phyloP scores from a whole-genome alignment of 306 rosid genomes.

The Cucumis cinereus region DNA sequence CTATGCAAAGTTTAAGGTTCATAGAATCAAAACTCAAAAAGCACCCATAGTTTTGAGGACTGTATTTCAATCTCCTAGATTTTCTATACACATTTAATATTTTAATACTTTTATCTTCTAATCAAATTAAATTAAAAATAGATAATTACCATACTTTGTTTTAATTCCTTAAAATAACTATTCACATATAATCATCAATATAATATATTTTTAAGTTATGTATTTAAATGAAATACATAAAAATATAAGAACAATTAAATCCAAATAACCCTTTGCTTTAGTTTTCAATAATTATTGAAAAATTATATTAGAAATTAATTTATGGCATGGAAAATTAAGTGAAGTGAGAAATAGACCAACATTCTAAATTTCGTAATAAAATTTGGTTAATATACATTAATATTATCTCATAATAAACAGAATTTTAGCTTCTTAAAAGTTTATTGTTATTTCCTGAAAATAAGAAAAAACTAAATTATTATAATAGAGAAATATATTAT shows the following conservation, averaged over 20 bases:
- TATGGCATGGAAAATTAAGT: too few relatives aligned
- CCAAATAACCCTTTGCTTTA: too few relatives aligned
- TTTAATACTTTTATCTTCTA: not conserved
- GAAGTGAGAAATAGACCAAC: too few relatives aligned
- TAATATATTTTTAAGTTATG: too few relatives aligned
- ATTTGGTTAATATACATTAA: too few relatives aligned
- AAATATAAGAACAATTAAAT: too few relatives aligned
- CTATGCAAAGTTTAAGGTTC: not conserved
- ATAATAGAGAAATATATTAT: not conserved
- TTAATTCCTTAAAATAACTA: too few relatives aligned
- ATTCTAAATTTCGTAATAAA: not conserved
- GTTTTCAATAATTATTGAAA: too few relatives aligned
- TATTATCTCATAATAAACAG: not conserved
- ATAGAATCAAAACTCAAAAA: not conserved
- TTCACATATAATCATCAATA: too few relatives aligned
- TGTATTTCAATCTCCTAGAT: not conserved
- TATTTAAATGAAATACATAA: too few relatives aligned
- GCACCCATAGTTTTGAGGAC: slow-evolving; percentile 7
- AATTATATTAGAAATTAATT: too few relatives aligned
- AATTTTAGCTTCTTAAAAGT: not conserved
- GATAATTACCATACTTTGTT: not conserved
- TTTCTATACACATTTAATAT: not conserved
- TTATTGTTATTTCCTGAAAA: not conserved
- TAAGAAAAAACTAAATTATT: not conserved
- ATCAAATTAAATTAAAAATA: too few relatives aligned